Conservation (phyloP, 371 early-diverging fungal genomes). For the Lichtheimia corymbifera region DNA sequence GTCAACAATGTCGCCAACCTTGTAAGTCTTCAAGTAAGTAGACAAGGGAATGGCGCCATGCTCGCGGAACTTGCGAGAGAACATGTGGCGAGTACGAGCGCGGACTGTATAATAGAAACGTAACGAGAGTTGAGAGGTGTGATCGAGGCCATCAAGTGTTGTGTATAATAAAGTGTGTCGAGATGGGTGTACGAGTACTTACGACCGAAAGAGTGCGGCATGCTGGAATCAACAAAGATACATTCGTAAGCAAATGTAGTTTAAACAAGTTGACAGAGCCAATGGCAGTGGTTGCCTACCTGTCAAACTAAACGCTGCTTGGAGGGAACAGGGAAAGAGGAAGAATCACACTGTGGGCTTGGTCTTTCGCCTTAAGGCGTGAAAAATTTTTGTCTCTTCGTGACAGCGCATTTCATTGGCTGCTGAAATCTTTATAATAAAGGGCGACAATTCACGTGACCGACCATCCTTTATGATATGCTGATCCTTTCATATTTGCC, state of each 20-base stretch:
- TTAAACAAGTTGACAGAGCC: background rate
- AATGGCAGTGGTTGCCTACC: background rate
- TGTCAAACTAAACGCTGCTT: conserved; percentile 8
- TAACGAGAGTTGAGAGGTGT: background rate
- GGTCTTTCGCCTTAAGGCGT: background rate
- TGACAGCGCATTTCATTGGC: background rate
- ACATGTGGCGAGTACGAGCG: conserved; percentile 99
- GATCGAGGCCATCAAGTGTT: conserved; percentile 7
- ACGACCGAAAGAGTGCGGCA: conserved; percentile 96
- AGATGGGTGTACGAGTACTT: conserved; percentile 24
- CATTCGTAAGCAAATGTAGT: background rate
- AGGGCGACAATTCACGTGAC: too few species aligned
- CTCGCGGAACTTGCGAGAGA: conserved; percentile 96
- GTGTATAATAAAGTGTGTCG: background rate
- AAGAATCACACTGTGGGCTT: background rate
- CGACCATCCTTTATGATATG: too few species aligned
- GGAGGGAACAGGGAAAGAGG: conserved; percentile 12
- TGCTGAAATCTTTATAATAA: too few species aligned
- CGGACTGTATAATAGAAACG: conserved; percentile 55
- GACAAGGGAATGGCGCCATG: conserved; percentile 92
- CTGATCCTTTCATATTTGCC: too few species aligned
- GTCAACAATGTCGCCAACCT: conserved; percentile 63
- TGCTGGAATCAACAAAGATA: conserved; percentile 21
- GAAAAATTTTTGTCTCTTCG: conserved; percentile 5
- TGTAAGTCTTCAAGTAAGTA: conserved; percentile 97